Evolutionary conservation across 2,329 filamentous ascomycete species (phyloP).

Genomic region (Fonsecaea multimorphosa): DNA sequence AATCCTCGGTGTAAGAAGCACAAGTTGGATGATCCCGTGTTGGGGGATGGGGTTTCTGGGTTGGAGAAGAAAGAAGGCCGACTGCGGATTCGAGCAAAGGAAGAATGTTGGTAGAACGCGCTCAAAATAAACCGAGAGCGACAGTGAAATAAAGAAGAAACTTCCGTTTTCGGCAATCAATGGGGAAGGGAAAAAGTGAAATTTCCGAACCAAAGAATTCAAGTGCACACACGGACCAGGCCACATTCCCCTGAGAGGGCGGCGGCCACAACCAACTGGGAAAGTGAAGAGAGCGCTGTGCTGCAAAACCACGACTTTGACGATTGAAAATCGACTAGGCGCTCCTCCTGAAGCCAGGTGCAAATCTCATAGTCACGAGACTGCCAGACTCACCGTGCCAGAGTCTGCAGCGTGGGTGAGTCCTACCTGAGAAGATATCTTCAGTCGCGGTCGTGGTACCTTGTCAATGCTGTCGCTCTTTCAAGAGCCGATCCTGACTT

Average conservation of each 20-base stretch:
- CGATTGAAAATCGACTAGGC: neutral
- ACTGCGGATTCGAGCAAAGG: neutral
- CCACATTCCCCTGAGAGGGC: constrained; percentile 11
- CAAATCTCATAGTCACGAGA: neutral
- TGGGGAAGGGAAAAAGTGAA: neutral
- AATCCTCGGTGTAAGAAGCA: neutral
- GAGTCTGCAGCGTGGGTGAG: neutral
- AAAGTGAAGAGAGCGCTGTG: neutral
- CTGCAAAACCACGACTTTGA: neutral
- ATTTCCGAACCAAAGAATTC: neutral
- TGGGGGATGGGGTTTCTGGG: constrained; percentile 1
- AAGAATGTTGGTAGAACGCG: constrained; percentile 1
- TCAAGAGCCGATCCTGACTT: neutral
- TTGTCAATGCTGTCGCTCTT: neutral
- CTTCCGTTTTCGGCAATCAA: constrained; percentile 7
- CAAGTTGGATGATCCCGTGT: neutral
- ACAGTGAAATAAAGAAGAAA: constrained; percentile 7
- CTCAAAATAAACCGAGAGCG: constrained; percentile 4
- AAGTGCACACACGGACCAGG: neutral
- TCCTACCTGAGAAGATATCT: neutral
- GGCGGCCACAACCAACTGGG: neutral
- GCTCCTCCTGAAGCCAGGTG: neutral
- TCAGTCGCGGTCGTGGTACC: neutral
- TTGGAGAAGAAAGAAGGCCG: constrained; percentile 2
- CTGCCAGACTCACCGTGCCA: neutral